Evolutionary conservation across 768 basidiomycete genomes (phyloP).

Genomic region (Coprinopsis cinerea): DNA sequence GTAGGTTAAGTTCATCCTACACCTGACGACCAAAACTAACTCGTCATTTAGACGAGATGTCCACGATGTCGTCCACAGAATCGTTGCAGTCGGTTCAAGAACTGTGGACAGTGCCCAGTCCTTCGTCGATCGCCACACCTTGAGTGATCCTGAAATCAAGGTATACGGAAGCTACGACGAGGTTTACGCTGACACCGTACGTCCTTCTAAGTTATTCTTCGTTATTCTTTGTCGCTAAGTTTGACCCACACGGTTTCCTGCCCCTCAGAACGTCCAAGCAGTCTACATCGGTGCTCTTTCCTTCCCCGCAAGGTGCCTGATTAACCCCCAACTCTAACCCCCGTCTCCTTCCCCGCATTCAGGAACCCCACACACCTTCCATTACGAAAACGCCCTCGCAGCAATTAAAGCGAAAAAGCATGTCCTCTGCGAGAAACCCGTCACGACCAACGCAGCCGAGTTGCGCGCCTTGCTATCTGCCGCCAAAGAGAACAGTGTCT

Average conservation of each 20-base stretch:
- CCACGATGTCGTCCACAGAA: conserved; percentile 60
- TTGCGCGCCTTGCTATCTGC: conserved; percentile 65
- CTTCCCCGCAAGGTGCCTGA: background rate
- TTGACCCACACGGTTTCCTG: background rate
- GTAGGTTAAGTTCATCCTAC: conserved; percentile 22
- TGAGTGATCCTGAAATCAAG: conserved; percentile 49
- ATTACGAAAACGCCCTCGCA: conserved; percentile 71
- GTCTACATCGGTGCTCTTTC: conserved; percentile 48
- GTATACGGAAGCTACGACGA: conserved; percentile 71
- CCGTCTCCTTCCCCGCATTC: background rate
- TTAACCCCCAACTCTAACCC: background rate
- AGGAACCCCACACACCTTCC: conserved; percentile 83
- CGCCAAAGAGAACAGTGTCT: conserved; percentile 73
- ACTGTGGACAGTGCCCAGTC: conserved; percentile 58
- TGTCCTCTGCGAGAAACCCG: conserved; percentile 86
- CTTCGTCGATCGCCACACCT: conserved; percentile 54
- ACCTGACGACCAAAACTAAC: background rate
- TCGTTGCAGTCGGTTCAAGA: conserved; percentile 76
- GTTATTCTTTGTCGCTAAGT: no score
- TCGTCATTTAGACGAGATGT: conserved; percentile 57
- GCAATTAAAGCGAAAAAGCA: conserved; percentile 78
- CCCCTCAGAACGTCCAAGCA: conserved; percentile 58
- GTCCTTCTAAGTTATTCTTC: conserved; percentile 9
- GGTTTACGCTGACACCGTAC: conserved; percentile 64
- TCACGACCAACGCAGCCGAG: conserved; percentile 73